Percentiles rank a stretch among this genome's conserved stretches.
Conservation (phyloP, 2,329 filamentous ascomycete species). For the Calonectria henricotiae region DNA sequence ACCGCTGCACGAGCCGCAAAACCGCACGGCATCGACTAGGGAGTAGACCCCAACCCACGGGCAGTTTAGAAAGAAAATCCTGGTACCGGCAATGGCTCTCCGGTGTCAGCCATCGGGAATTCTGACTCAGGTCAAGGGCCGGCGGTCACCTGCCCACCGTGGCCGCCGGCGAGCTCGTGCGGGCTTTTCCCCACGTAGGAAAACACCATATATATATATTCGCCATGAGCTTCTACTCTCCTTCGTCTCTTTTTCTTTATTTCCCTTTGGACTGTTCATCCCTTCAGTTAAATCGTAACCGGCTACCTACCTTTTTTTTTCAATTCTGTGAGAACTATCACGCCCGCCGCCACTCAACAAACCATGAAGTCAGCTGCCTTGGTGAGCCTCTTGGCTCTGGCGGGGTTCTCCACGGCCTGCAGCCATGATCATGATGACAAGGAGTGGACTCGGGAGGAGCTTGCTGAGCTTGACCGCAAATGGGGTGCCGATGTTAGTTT, state of each 20-base stretch:
- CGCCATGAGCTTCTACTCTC: not conserved
- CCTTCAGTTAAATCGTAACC: not conserved
- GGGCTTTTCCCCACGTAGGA: constrained; percentile 19
- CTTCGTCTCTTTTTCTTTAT: not conserved
- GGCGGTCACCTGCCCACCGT: constrained; percentile 23
- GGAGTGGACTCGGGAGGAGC: constrained; percentile 67
- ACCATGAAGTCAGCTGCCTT: constrained; percentile 52
- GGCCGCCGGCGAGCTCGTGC: constrained; percentile 24
- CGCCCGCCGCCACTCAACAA: not conserved
- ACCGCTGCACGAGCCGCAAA: not conserved
- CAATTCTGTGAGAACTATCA: not conserved
- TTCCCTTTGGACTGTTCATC: not conserved
- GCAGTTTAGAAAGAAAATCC: not conserved
- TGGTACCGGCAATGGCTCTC: not conserved
- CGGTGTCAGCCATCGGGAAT: not conserved
- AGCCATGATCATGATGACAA: constrained; percentile 58
- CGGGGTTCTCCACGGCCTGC: constrained; percentile 51
- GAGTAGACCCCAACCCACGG: not conserved
- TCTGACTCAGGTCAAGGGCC: constrained; percentile 27
- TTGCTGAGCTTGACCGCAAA: constrained; percentile 70
- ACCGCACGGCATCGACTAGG: not conserved
- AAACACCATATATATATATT: constrained; percentile 21
- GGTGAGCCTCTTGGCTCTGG: constrained; percentile 51
- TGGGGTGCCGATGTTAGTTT: constrained; percentile 71
- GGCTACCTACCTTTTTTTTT: not conserved